Base-by-base conservation (phyloP, 306 rosid species). In the Cyclanthera cordifolia region DNA sequence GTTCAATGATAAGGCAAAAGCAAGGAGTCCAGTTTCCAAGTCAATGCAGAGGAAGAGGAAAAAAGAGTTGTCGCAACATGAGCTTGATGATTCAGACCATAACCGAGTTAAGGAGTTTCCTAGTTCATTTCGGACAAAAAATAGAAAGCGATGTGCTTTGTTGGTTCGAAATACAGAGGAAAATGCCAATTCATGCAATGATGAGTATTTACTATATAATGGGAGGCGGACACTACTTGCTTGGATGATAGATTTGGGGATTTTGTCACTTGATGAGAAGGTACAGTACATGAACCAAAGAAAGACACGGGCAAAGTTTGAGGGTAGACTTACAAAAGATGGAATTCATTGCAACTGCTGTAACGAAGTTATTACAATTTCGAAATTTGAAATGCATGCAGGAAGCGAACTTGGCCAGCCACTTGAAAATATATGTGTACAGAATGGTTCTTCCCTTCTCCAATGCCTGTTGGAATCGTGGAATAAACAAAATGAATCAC, bases 201-300 rank as follows among this genome's bases (percentile, higher is more conserved):
- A 86, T 81, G 99, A 95, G 16, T 88, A 84, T 75, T 75, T 81
- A 34, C 90, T 82, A 14, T 90, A 87, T 76, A 77, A 75, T 57
- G 96, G 99, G 75, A 93, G 85, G 72, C 85, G 95, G 79, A 90
- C 96, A 17, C 76, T 86, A 55, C 79, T 93, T 74, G 58, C 91
- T 41, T 90, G 99, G 99, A 93, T 90, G 96, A 82, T 90, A 75
- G 96, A 87, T 81, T 69, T 77, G 83, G 96, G 95, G 69, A 85
- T 80, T 43, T 73, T 93, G 45, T 67, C 84, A 64, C 82, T 80
- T 69, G 82, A 83, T 78, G 84, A 69, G 69, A 87, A 85, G 87
- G 89, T 90, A 74, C 83, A 69, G 70, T 90, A 80, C 78, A 73
- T 83, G 77, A 77, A 79, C 71, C 73, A 43, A 53, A 66, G 76